Evolutionary conservation across 2,329 filamentous ascomycete species (phyloP), one percentile per base, ranked within the genome.

Genomic region (Metarhizium rileyi): DNA sequence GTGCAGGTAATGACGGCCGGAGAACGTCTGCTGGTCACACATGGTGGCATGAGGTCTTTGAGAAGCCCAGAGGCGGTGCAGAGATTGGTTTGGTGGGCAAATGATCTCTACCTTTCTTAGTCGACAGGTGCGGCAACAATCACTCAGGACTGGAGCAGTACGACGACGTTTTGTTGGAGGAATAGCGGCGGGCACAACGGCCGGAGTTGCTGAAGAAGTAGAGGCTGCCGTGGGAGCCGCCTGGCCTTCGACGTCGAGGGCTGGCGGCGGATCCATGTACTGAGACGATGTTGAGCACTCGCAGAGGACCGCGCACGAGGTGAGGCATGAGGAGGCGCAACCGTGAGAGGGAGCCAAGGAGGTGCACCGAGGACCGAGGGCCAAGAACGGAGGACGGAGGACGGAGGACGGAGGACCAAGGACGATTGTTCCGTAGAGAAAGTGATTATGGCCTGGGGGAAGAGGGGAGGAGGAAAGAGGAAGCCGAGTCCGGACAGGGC

Each of bases 41-140:
- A 38, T 33, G 44, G 5, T 44, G 44, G n/a, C 5, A 8, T 36
- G 18, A 36, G 10, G 22, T 20, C 14, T 26, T 7, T 5, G 14
- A 45, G 5, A 8, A n/a, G 10, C 30, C 30, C 7, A 33, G 30
- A 33, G 16, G 18, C 5, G 9, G 35, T n/a, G n/a, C n/a, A 36
- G 18, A 20, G 7, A 33, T 33, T 10, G 30, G 16, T 14, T 33
- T 33, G 16, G 25, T 27, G 35, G 18, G 38, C 25, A 7, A 33
- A 14, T 5, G 16, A n/a, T 33, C 46, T 53, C 55, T 52, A 68
- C 66, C 64, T 69, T 69, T 53, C 66, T 62, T 40, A 69, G 52
- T 18, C 66, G 59, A 53, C 66, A 69, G 22, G 65, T 69, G 50
- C 63, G 65, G 55, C 66, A 69, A 51, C 65, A 66, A 36, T 66